Evolutionary conservation across 148 eudicot genomes (phyloP), one percentile per base, ranked within the genome.

Genomic region (Dysphania ambrosioides): DNA sequence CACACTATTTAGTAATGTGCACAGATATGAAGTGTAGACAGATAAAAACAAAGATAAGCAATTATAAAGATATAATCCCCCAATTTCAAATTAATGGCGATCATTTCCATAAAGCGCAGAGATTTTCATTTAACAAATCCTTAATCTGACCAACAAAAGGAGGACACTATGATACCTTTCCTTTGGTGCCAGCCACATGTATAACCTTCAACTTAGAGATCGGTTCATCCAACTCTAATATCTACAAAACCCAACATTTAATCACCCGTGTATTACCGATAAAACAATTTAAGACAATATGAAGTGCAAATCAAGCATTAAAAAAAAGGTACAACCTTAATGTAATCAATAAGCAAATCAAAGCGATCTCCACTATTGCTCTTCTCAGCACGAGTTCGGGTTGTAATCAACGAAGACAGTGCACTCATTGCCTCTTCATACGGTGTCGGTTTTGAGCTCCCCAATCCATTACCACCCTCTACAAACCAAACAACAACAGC

Each of bases 111-210:
- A 13, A 51, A 16, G 1, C 53, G 3, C 5, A 18, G 41, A 56
- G 13, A 36, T 57, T 5, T 10, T 41, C 30, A 16, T 44, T 73
- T 7, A 51, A 35, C 44, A 32, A 53, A 34, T 60, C 34, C 65
- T 27, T 60, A 27, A 8, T 36, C 24, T 35, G 8, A 36, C 8
- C 15, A 35, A 65, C 27, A 35, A 65, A 30, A 26, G 18, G 36
- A 41, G 12, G 23, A 34, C 68, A 31, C 30, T 8, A 61, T 8
- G 61, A 40, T 83, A 92, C 97, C 97, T 92, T 95, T 71, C 98
- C 98, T 85, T 95, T 95, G 38, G 98, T 92, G 57, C 98, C 98
- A 7, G 99, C 99, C 57, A 96, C 97, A 81, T 96, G 99, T 74
- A 96, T 90, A 59, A 96, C 79, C 80, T 91, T 96, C 90, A 96